phyloP scores from a whole-genome alignment of 2,329 filamentous ascomycete genomes.

The Talaromyces pinophilus region DNA sequence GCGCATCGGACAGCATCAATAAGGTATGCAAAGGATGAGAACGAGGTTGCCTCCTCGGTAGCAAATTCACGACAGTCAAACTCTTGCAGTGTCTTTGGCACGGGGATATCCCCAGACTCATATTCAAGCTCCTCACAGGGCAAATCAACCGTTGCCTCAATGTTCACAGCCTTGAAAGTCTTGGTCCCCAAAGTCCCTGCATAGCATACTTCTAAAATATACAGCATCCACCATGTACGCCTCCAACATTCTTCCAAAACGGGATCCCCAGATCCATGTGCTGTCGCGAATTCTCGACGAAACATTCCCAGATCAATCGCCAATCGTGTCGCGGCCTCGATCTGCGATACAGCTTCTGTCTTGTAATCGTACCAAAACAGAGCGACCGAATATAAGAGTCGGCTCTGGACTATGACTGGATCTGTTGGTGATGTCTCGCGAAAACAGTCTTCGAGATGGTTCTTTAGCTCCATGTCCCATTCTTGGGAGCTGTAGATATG shows the following conservation, averaged over 20 bases:
- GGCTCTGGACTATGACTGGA: constrained; percentile 30
- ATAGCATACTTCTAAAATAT: constrained; percentile 74
- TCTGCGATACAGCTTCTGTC: constrained; percentile 25
- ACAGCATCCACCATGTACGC: constrained; percentile 48
- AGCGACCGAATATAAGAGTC: constrained; percentile 32
- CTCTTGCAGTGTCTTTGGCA: constrained; percentile 34
- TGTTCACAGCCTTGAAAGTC: constrained; percentile 28
- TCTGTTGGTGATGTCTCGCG: constrained; percentile 21
- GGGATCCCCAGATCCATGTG: constrained; percentile 57
- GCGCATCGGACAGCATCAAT: constrained; percentile 33
- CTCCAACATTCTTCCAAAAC: constrained; percentile 50
- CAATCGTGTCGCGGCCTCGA: constrained; percentile 27
- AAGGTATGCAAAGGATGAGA: constrained; percentile 40
- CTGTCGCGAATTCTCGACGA: constrained; percentile 32
- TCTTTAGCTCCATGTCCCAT: constrained; percentile 26
- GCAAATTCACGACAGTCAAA: constrained; percentile 38
- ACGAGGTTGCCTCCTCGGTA: constrained; percentile 25
- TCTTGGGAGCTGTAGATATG: constrained; percentile 28
- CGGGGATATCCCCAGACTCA: constrained; percentile 30
- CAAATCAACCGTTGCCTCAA: constrained; percentile 32
- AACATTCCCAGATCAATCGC: constrained; percentile 32
- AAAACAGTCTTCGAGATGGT: constrained; percentile 25
- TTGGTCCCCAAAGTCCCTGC: constrained; percentile 57
- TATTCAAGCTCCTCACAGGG: constrained; percentile 40
- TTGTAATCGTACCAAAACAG: constrained; percentile 32